These are phyloP conservation scores for Blastocystis sp. DNA, from an alignment of 352 stramenopile genomes.

Conservation along the genomic window DNA sequence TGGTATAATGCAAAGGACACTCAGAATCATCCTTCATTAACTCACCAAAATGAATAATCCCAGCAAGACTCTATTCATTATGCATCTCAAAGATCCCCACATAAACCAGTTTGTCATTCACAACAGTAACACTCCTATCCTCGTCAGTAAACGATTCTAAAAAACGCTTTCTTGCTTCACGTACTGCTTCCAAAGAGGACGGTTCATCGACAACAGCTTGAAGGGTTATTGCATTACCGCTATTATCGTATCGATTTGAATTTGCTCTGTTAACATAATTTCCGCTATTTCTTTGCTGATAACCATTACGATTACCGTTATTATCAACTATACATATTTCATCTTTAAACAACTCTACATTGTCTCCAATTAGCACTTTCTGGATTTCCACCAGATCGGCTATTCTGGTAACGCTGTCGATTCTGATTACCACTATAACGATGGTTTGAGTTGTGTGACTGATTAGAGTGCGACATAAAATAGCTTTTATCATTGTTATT, in stretches of 20 bases:
- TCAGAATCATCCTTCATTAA: neutral
- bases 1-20: constrained; percentile 12
- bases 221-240: neutral
- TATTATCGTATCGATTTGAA: neutral
- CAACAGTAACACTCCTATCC: neutral
- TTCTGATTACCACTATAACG: constrained; percentile 37
- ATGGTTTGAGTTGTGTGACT: neutral
- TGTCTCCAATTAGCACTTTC: neutral
- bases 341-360: neutral
- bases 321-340: neutral
- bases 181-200: neutral
- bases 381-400: neutral
- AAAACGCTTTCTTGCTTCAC: neutral
- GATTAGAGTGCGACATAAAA: constrained; percentile 30
- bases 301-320: neutral
- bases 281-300: neutral
- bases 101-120: constrained; percentile 54
- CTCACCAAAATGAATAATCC: constrained; percentile 13
- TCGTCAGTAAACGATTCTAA: constrained; percentile 2
- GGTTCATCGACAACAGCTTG: neutral
- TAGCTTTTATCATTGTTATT: too few species aligned
- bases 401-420: constrained; percentile 2
- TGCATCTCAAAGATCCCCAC: neutral
- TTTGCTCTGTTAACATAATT: neutral
- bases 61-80: neutral